Evolutionary conservation across 768 basidiomycete species (phyloP).

Genomic region (Mycena indigotica): DNA sequence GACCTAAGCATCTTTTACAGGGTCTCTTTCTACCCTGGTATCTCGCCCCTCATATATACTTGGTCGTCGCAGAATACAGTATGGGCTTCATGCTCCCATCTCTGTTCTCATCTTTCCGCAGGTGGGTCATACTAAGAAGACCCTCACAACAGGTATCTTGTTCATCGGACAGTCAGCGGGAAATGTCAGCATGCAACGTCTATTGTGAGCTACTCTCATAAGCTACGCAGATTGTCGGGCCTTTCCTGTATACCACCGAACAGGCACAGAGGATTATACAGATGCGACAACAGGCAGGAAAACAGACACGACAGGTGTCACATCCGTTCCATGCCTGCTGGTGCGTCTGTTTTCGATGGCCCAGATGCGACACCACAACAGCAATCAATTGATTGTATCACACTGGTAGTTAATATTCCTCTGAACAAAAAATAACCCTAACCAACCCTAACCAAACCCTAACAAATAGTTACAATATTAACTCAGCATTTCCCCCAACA

Average conservation of each 20-base stretch:
- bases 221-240: slow-evolving; percentile 15
- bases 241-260: slow-evolving; percentile 23
- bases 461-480: too few species aligned
- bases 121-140: slow-evolving; percentile 37
- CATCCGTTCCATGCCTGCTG: too few species aligned
- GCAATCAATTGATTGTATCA: too few species aligned
- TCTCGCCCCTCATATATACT: slow-evolving; percentile 22
- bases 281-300: too few species aligned
- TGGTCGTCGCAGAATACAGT: slow-evolving; percentile 30
- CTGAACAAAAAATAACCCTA: too few species aligned
- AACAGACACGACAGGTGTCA: too few species aligned
- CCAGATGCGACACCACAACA: too few species aligned
- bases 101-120: neutral
- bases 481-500: too few species aligned
- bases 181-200: slow-evolving; percentile 26
- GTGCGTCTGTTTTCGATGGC: too few species aligned
- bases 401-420: too few species aligned
- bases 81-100: neutral
- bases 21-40: slow-evolving; percentile 23
- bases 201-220: neutral
- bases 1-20: neutral
- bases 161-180: slow-evolving; percentile 40
- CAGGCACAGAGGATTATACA: too few species aligned
- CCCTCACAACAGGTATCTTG: slow-evolving; percentile 36
- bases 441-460: too few species aligned